These are phyloP conservation scores for Orychophragmus violaceus DNA, from an alignment of 345 rosid genomes.

Conservation along the genomic window DNA sequence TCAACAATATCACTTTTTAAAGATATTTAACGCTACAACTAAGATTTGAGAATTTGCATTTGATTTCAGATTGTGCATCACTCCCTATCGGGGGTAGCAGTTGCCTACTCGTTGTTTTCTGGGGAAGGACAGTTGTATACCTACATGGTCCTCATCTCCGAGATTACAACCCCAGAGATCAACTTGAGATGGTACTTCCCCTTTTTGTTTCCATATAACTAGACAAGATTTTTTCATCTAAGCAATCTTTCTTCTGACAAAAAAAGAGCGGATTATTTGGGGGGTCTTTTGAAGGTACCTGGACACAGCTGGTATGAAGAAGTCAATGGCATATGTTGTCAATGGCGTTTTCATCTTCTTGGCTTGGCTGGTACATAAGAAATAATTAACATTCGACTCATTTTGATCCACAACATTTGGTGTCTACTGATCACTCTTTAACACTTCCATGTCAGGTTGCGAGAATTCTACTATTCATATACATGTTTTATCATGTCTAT, in stretches of 20 bases:
- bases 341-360: constrained; percentile 78
- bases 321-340: constrained; percentile 58
- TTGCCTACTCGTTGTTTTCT: constrained; percentile 73
- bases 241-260: constrained; percentile 9
- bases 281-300: constrained; percentile 50
- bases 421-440: neutral
- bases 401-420: neutral
- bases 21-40: neutral
- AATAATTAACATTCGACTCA: neutral
- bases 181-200: constrained; percentile 82
- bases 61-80: constrained; percentile 77
- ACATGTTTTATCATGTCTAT: constrained; percentile 78
- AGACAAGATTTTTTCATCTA: neutral
- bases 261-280: neutral
- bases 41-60: constrained; percentile 4
- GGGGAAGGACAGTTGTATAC: constrained; percentile 89
- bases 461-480: constrained; percentile 64
- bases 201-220: neutral
- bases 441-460: constrained; percentile 57
- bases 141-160: constrained; percentile 82
- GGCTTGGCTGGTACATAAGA: constrained; percentile 64
- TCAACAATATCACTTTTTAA: neutral
- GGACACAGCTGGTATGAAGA: constrained; percentile 88
- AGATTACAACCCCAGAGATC: constrained; percentile 86
- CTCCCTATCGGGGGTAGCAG: constrained; percentile 59